A percentile compares a stretch with the other conserved stretches of the same genome.
phyloP scores from a whole-genome alignment of 768 basidiomycete species.

The Boletellus ananas region DNA sequence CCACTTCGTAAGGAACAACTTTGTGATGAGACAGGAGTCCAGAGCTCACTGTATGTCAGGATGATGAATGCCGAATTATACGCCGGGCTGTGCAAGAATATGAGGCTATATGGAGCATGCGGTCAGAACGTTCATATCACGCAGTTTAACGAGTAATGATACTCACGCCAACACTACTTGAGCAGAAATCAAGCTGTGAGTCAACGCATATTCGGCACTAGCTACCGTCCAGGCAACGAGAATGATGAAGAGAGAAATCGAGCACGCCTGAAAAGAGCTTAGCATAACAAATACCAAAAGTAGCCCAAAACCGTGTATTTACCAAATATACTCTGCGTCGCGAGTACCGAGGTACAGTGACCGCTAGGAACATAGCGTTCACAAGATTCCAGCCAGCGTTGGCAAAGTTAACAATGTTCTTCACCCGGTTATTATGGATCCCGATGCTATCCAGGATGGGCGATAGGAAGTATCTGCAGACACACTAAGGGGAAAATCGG shows the following conservation, averaged over 20 bases:
- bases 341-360: constrained; percentile 14
- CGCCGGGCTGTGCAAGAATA: constrained; percentile 15
- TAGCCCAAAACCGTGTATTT: neutral
- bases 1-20: no score
- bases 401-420: constrained; percentile 13
- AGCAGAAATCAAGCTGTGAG: constrained; percentile 2
- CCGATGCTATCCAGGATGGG: constrained; percentile 17
- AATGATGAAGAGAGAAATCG: constrained; percentile 13
- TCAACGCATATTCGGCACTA: constrained; percentile 17
- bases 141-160: neutral
- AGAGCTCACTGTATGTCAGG: neutral
- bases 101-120: constrained; percentile 3
- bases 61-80: constrained; percentile 11
- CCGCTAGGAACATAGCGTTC: neutral
- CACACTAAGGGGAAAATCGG: neutral
- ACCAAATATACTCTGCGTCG: constrained; percentile 16
- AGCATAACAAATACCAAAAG: neutral
- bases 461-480: constrained; percentile 7
- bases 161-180: constrained; percentile 11
- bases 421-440: constrained; percentile 17
- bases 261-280: constrained; percentile 5
- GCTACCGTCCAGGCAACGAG: constrained; percentile 17
- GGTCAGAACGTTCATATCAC: neutral
- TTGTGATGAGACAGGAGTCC: no score
- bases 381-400: constrained; percentile 12